Evolutionary conservation across 2,329 filamentous ascomycete species (phyloP).

Genomic region (Colletotrichum australisinense): DNA sequence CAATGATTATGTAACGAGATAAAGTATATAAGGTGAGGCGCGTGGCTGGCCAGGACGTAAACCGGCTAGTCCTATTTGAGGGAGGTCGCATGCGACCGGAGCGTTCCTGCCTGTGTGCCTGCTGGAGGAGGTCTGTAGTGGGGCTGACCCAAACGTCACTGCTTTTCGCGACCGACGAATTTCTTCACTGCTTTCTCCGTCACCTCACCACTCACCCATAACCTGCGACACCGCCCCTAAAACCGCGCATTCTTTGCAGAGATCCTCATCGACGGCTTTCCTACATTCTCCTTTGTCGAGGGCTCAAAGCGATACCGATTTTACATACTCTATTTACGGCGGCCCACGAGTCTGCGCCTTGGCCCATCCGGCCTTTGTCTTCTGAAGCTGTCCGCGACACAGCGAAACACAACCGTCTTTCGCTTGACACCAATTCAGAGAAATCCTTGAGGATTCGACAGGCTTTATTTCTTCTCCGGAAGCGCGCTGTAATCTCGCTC

Average conservation of each 20-base stretch:
- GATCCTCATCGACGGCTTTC: neutral
- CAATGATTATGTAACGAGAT: neutral
- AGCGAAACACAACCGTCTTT: slow-evolving; percentile 2
- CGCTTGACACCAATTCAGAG: neutral
- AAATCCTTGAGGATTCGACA: neutral
- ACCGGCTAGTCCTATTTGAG: slow-evolving; percentile 18
- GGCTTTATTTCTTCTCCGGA: neutral
- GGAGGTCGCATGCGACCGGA: slow-evolving; percentile 21
- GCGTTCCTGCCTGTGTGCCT: slow-evolving; percentile 29
- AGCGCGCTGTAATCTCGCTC: neutral
- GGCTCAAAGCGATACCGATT: neutral
- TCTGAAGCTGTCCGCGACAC: slow-evolving; percentile 8
- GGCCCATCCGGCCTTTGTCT: slow-evolving; percentile 14
- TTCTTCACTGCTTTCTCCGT: slow-evolving; percentile 21
- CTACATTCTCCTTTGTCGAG: neutral
- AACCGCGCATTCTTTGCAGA: neutral
- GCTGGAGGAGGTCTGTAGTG: slow-evolving; percentile 16
- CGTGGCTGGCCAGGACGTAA: neutral
- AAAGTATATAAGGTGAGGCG: neutral
- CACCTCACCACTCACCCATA: slow-evolving; percentile 4
- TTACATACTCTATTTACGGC: neutral
- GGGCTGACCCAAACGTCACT: slow-evolving; percentile 37
- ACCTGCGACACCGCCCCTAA: neutral
- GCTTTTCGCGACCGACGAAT: slow-evolving; percentile 35
- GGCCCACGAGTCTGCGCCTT: slow-evolving; percentile 19